Evolutionary conservation across 2,329 filamentous ascomycete species (phyloP), one percentile per base, ranked within the genome.

Genomic region (Clonostachys sp.): DNA sequence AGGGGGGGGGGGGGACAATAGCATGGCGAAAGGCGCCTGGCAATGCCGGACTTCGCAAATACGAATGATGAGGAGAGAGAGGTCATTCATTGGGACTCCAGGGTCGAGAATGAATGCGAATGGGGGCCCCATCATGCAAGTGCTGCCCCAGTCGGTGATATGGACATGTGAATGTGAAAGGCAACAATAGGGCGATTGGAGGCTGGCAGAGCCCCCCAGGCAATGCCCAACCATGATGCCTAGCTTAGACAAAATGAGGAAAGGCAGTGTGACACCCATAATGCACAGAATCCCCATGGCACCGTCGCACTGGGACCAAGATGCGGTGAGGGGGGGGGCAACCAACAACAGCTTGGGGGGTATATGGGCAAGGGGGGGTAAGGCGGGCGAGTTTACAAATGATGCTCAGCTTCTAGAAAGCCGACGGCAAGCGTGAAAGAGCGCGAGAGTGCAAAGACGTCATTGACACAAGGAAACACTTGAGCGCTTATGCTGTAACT

Each of bases 401-500:
- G 24, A 10, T 30, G 24, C 24, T 30, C 24, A 30, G 24, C 38
- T n/a, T 18, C 38, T 9, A 20, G 13, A 41, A 42, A 46, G 45
- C 45, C 45, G 59, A 61, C 44, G 55, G 50, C 60, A 63, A 62
- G 53, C 55, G 58, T 40, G 55, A 50, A 36, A 34, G 42, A 44
- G 13, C 24, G 42, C 20, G 51, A 30, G 24, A 30, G 24, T 4
- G 8, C 24, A 30, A 30, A 30, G 24, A 30, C 24, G 24, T 30
- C 7, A 54, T 54, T 52, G 57, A 50, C 54, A 52, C 51, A 58
- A 45, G 56, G 52, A 57, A 56, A 55, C 52, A 51, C 55, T 49
- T 50, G 44, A 45, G 49, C 34, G 43, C 30, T 46, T 17, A 45
- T 38, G 54, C 48, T 50, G 51, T 40, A 51, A 78, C 87, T 75